phyloP scores from a whole-genome alignment of 352 stramenopile genomes.

The Peronospora destructor region DNA sequence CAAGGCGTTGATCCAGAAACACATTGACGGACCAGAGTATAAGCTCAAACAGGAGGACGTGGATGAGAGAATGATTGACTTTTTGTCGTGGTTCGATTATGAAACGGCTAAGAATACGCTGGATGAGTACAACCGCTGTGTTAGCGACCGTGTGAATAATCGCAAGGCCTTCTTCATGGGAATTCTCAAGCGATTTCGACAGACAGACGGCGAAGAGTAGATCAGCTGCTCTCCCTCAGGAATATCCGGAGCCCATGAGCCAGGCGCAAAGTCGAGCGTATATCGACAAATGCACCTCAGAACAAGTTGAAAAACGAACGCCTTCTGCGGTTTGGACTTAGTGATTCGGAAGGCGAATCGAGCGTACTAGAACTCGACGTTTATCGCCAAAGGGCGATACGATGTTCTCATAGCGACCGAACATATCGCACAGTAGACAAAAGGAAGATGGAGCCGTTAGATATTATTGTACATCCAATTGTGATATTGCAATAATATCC shows the following conservation, averaged over 20 bases:
- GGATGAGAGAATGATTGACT: slow-evolving; percentile 84
- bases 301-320: too few species aligned
- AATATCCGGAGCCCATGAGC: not conserved
- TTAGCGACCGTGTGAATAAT: slow-evolving; percentile 70
- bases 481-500: too few species aligned
- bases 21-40: slow-evolving; percentile 61
- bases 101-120: slow-evolving; percentile 78
- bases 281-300: too few species aligned
- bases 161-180: slow-evolving; percentile 87
- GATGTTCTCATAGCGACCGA: too few species aligned
- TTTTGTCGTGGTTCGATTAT: slow-evolving; percentile 86
- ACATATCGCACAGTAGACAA: too few species aligned
- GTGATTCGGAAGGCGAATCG: too few species aligned
- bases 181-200: slow-evolving; percentile 82
- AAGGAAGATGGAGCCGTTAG: not conserved
- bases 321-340: too few species aligned
- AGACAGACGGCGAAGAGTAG: slow-evolving; percentile 73
- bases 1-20: slow-evolving; percentile 72
- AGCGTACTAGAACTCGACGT: too few species aligned
- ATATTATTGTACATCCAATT: too few species aligned
- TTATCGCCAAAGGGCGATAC: too few species aligned
- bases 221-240: not conserved
- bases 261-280: too few species aligned
- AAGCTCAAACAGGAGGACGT: slow-evolving; percentile 73
- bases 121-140: slow-evolving; percentile 73